Percentiles rank a stretch among this genome's conserved stretches.
phyloP scores from a whole-genome alignment of 805 yeast genomes.

The Yarrowia phangngaensis region DNA sequence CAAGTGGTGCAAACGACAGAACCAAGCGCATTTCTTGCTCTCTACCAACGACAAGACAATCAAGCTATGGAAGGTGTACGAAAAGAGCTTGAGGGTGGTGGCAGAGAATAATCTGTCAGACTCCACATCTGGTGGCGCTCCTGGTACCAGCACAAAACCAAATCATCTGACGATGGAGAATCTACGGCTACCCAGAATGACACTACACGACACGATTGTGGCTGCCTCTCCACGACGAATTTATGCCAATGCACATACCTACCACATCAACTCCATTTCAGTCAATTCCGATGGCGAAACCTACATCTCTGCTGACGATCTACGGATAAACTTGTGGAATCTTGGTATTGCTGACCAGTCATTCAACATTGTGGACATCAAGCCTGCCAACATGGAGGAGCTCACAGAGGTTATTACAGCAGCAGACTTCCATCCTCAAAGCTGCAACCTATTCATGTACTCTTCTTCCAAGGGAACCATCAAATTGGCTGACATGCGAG shows the following conservation, averaged over 20 bases:
- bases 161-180: conserved; percentile 38
- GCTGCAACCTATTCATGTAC: conserved; percentile 92
- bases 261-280: conserved; percentile 93
- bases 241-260: conserved; percentile 95
- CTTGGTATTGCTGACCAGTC: conserved; percentile 89
- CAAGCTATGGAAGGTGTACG: conserved; percentile 94
- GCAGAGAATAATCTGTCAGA: conserved; percentile 81
- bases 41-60: conserved; percentile 98
- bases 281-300: conserved; percentile 96
- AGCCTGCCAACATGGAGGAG: conserved; percentile 98
- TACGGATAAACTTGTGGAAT: conserved; percentile 94
- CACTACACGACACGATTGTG: conserved; percentile 91
- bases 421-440: conserved; percentile 91
- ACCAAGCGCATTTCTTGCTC: conserved; percentile 83
- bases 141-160: conserved; percentile 28
- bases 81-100: conserved; percentile 85
- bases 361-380: conserved; percentile 94
- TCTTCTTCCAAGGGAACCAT: conserved; percentile 94
- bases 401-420: conserved; percentile 95
- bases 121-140: conserved; percentile 29
- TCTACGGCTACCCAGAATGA: conserved; percentile 78
- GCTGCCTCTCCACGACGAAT: conserved; percentile 91
- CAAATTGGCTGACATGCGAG: conserved; percentile 94
- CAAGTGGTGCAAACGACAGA: conserved; percentile 88
- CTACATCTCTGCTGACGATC: conserved; percentile 85